phyloP scores from a whole-genome alignment of 768 basidiomycete genomes.

The Lepiota subincarnata region DNA sequence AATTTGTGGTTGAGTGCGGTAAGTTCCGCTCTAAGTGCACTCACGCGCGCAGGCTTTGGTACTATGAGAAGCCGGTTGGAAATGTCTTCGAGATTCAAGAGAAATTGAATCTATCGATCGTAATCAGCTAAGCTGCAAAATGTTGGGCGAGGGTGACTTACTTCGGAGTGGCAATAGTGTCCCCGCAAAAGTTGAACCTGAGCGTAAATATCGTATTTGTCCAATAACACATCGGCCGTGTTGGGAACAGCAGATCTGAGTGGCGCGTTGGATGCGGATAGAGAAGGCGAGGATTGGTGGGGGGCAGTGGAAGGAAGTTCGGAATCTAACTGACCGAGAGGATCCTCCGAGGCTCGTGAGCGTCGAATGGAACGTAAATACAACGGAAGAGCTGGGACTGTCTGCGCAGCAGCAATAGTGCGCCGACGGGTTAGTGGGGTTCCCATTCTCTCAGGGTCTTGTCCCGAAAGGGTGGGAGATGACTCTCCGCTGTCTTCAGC shows the following conservation, averaged over 20 bases:
- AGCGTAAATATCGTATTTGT: slow-evolving; percentile 60
- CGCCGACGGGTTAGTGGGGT: slow-evolving; percentile 34
- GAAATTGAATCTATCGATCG: slow-evolving; percentile 66
- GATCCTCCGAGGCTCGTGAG: slow-evolving; percentile 66
- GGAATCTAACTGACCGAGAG: slow-evolving; percentile 64
- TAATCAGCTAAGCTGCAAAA: slow-evolving; percentile 14
- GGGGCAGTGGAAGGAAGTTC: slow-evolving; percentile 37
- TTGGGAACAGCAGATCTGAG: slow-evolving; percentile 40
- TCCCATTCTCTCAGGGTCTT: slow-evolving; percentile 12
- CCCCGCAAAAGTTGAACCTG: slow-evolving; percentile 74
- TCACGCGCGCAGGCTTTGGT: slow-evolving; percentile 90
- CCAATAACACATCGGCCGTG: slow-evolving; percentile 54
- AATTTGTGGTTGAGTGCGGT: slow-evolving; percentile 94
- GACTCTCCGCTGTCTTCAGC: slow-evolving; percentile 25
- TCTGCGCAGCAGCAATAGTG: slow-evolving; percentile 64
- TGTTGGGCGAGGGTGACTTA: slow-evolving; percentile 27
- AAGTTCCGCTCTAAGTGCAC: slow-evolving; percentile 93
- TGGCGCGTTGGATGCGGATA: slow-evolving; percentile 44
- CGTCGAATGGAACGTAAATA: slow-evolving; percentile 50
- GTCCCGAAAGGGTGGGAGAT: slow-evolving; percentile 9
- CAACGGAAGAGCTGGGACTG: slow-evolving; percentile 67
- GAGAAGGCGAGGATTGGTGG: slow-evolving; percentile 70
- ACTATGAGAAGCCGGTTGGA: slow-evolving; percentile 88
- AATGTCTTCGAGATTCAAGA: slow-evolving; percentile 87
- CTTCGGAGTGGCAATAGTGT: slow-evolving; percentile 88